Conservation (phyloP, 1,284 basidiomycete species). For the Malassezia japonica region DNA sequence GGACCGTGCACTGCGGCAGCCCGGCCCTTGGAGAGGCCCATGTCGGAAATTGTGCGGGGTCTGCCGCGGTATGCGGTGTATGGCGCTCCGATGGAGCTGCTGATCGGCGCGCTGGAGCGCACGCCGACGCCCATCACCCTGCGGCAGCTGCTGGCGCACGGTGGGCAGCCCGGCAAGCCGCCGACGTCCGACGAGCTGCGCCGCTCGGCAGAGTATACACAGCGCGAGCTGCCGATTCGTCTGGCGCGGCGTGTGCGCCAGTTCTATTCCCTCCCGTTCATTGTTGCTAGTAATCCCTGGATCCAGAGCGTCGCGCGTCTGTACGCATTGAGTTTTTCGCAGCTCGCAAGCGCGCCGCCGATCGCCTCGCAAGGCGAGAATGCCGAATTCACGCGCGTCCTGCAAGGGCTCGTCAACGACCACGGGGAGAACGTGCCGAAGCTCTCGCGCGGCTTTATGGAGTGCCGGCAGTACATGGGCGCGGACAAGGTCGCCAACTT, state of each 20-base stretch:
- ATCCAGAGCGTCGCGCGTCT: constrained; percentile 64
- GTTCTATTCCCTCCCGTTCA: constrained; percentile 51
- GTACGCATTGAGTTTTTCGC: constrained; percentile 65
- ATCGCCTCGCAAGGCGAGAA: constrained; percentile 64
- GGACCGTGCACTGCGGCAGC: constrained; percentile 2
- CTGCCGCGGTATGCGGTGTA: constrained; percentile 21
- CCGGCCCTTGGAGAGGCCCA: neutral
- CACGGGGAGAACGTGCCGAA: constrained; percentile 81
- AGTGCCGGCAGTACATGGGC: constrained; percentile 72
- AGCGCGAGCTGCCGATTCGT: constrained; percentile 43
- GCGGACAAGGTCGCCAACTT: constrained; percentile 66
- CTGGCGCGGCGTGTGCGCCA: constrained; percentile 39
- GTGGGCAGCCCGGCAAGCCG: constrained; percentile 29
- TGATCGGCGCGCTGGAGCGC: constrained; percentile 28
- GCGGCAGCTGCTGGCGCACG: constrained; percentile 34
- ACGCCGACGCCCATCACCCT: constrained; percentile 38
- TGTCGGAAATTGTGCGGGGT: constrained; percentile 4
- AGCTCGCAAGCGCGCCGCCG: constrained; percentile 60
- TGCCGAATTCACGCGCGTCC: constrained; percentile 58
- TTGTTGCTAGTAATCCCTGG: constrained; percentile 82
- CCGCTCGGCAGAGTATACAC: constrained; percentile 37
- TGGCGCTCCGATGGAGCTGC: constrained; percentile 36
- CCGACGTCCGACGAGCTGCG: constrained; percentile 34
- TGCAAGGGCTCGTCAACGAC: constrained; percentile 63
- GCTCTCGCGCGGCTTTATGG: constrained; percentile 80